Evolutionary conservation across 2,329 filamentous ascomycete species (phyloP), one percentile per base, ranked within the genome.

Genomic region (Pseudogymnoascus sp.): DNA sequence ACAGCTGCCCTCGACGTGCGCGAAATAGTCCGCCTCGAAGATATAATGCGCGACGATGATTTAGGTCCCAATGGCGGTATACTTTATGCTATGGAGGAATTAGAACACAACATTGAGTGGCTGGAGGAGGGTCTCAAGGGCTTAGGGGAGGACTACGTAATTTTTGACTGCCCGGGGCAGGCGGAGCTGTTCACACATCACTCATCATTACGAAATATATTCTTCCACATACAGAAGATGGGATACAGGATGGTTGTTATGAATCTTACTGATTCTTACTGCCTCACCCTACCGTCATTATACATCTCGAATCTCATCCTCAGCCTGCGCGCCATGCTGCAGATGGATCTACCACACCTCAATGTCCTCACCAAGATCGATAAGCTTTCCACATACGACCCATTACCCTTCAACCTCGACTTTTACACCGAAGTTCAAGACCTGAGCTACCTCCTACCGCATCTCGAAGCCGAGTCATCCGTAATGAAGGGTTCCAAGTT

Each of bases 311-410:
- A 95, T 69, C 82, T 99, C 63, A 87, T 99, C 62, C 86, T 99
- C 23, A 93, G 92, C 62, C 85, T 99, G 66, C 89, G 94, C 67
- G 92, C 91, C 69, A 99, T 99, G 93, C 86, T 99, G 61, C 94
- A 97, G 77, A 93, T 99, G 84, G 94, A 97, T 72, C 89, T 97
- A 65, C 92, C 94, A 0, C 91, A 97, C 72, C 81, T 99, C 68
- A 99, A 99, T 72, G 90, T 99, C 65, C 83, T 99, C 25, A 97
- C 92, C 63, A 99, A 99, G 77, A 96, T 99, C 76, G 94, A 99
- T 76, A 97, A 97, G 72, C 81, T 99, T 61, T 80, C 87, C 36
- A 85, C 88, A 60, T 97, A 96, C 72, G 88, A 91, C 55, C 85
- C 90, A 25, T 81, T 99, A 0, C 91, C 92, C 0, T 97, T 99